Evolutionary conservation across 2,329 filamentous ascomycete genomes (phyloP).

Genomic region (Ophiostoma perfectum): DNA sequence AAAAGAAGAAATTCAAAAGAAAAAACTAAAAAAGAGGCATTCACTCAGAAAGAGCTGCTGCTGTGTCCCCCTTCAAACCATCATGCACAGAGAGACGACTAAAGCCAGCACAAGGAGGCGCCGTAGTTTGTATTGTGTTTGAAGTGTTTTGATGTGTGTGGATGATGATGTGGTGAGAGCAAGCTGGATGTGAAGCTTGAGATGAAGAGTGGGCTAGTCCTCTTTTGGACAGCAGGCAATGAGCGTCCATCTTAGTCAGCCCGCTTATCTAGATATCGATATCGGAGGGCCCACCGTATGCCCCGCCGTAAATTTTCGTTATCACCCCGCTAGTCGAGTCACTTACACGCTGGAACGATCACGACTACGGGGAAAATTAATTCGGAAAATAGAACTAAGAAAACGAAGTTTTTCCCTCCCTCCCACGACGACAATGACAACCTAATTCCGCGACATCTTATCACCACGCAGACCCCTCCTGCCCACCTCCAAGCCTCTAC

Average conservation of each 20-base stretch:
- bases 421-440: slow-evolving; percentile 17
- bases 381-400: no score
- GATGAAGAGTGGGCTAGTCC: not conserved
- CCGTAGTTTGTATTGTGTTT: no score
- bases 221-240: not conserved
- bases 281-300: not conserved
- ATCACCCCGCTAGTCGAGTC: slow-evolving; percentile 21
- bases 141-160: no score
- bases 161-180: not conserved
- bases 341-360: slow-evolving; percentile 18
- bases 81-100: not conserved
- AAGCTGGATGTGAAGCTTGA: slow-evolving; percentile 7
- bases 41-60: not conserved
- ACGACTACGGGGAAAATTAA: slow-evolving; percentile 6
- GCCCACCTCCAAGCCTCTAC: not conserved
- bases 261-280: not conserved
- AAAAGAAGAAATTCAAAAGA: not conserved
- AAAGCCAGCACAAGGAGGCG: no score
- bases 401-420: not conserved
- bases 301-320: slow-evolving; percentile 23
- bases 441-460: slow-evolving; percentile 13
- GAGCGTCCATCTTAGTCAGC: not conserved
- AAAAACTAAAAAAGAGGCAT: not conserved
- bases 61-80: not conserved
- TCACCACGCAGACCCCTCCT: slow-evolving; percentile 13